phyloP scores from a whole-genome alignment of 2,329 filamentous ascomycete genomes.

The Rhinocladiella similis region DNA sequence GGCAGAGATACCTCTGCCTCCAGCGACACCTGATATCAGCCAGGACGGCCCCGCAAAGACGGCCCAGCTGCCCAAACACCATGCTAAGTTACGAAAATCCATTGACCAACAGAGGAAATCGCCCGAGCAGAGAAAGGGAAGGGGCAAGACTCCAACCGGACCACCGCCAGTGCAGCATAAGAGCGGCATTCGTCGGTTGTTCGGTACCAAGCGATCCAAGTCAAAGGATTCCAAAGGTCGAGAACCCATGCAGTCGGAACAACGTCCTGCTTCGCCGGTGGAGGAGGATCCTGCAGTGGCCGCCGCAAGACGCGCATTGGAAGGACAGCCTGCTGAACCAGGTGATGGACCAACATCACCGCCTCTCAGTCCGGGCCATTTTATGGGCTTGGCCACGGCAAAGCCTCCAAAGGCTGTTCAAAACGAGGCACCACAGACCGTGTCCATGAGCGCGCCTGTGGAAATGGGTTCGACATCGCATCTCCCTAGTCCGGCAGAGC shows the following conservation, averaged over 20 bases:
- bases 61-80: conserved; percentile 8
- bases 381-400: conserved; percentile 19
- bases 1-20: conserved; percentile 37
- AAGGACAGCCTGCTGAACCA: conserved; percentile 26
- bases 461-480: conserved; percentile 29
- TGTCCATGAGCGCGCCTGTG: conserved; percentile 13
- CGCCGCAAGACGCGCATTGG: conserved; percentile 29
- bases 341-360: conserved; percentile 22
- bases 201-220: conserved; percentile 26
- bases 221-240: conserved; percentile 11
- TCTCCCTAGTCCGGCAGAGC: conserved; percentile 33
- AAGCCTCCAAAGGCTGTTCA: conserved; percentile 1
- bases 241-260: background rate
- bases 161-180: conserved; percentile 24
- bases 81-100: conserved; percentile 23
- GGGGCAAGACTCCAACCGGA: conserved; percentile 18
- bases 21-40: conserved; percentile 18
- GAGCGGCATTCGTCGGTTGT: conserved; percentile 26
- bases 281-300: conserved; percentile 25
- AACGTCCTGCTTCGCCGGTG: conserved; percentile 8
- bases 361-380: conserved; percentile 27
- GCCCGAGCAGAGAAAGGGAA: conserved; percentile 18
- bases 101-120: conserved; percentile 16
- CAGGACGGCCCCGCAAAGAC: background rate
- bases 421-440: conserved; percentile 4